These are phyloP conservation scores for Thuja plicata DNA, from an alignment of 83 land plant genomes.

Conservation along the genomic window DNA sequence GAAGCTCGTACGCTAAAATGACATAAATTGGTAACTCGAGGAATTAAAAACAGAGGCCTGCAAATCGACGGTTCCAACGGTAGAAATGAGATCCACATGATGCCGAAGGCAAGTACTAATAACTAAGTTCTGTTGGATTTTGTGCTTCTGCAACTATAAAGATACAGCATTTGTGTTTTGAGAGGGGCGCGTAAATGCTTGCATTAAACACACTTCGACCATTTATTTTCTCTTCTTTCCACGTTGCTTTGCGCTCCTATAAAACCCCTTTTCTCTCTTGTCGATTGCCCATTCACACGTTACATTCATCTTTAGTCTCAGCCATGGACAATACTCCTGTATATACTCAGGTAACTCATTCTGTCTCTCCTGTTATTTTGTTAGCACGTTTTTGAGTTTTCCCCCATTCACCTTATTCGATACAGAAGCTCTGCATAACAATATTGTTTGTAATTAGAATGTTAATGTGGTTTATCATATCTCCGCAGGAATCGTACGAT, in stretches of 20 bases:
- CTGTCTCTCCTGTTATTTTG: neutral
- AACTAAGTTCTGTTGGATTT: too few species aligned
- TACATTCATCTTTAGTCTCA: neutral
- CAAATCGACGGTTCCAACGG: too few species aligned
- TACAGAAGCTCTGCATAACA: too few species aligned
- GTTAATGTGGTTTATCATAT: neutral
- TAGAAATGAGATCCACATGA: too few species aligned
- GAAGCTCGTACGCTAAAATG: too few species aligned
- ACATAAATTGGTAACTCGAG: too few species aligned
- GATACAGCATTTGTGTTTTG: too few species aligned
- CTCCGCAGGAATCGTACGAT: constrained; percentile 14
- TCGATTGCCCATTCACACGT: neutral
- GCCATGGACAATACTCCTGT: neutral
- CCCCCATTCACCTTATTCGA: neutral
- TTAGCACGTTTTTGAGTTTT: neutral
- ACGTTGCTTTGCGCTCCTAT: neutral
- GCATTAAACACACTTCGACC: neutral
- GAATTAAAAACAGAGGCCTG: too few species aligned
- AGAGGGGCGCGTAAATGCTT: neutral
- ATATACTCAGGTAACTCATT: neutral
- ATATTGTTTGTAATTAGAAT: too few species aligned
- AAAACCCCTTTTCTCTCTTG: neutral
- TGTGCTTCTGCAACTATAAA: too few species aligned
- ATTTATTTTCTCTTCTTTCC: neutral
- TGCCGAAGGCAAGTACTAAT: too few species aligned